These are phyloP conservation scores for Calonectria henricotiae DNA, from an alignment of 2,329 filamentous ascomycete species.

Conservation along the genomic window DNA sequence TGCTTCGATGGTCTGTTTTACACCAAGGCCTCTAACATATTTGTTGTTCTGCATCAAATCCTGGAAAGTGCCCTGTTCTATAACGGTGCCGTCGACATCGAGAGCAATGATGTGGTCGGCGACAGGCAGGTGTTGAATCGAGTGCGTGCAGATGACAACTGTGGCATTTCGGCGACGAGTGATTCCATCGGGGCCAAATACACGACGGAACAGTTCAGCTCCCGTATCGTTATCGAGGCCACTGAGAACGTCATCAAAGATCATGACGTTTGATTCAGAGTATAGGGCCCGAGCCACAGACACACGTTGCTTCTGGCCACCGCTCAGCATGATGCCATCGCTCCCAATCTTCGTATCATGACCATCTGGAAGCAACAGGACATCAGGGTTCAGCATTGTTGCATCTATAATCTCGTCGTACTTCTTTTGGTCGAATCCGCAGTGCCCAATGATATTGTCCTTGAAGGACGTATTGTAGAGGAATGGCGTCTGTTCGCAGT, in stretches of 20 bases:
- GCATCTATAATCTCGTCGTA: constrained; percentile 59
- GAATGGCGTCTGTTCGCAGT: constrained; percentile 56
- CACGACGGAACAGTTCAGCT: constrained; percentile 60
- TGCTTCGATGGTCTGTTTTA: constrained; percentile 48
- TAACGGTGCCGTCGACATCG: constrained; percentile 58
- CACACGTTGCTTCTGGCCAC: constrained; percentile 60
- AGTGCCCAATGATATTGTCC: constrained; percentile 60
- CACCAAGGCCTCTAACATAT: constrained; percentile 60
- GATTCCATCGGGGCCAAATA: constrained; percentile 62
- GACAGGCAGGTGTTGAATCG: constrained; percentile 53
- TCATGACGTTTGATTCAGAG: constrained; percentile 57
- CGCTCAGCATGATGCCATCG: constrained; percentile 62
- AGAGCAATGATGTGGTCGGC: constrained; percentile 68
- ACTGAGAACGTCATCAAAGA: constrained; percentile 66
- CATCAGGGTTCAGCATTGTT: constrained; percentile 55
- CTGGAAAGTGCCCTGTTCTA: constrained; percentile 60
- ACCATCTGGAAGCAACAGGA: constrained; percentile 55
- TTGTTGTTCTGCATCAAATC: constrained; percentile 55
- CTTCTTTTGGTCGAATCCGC: constrained; percentile 51
- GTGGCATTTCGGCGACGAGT: constrained; percentile 59
- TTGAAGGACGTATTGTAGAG: constrained; percentile 58
- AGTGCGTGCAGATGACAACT: constrained; percentile 61
- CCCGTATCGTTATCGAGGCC: constrained; percentile 65
- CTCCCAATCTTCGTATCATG: constrained; percentile 61
- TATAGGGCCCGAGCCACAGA: constrained; percentile 65